phyloP scores from a whole-genome alignment of 495 filamentous ascomycete genomes.

The Aspergillus steynii region DNA sequence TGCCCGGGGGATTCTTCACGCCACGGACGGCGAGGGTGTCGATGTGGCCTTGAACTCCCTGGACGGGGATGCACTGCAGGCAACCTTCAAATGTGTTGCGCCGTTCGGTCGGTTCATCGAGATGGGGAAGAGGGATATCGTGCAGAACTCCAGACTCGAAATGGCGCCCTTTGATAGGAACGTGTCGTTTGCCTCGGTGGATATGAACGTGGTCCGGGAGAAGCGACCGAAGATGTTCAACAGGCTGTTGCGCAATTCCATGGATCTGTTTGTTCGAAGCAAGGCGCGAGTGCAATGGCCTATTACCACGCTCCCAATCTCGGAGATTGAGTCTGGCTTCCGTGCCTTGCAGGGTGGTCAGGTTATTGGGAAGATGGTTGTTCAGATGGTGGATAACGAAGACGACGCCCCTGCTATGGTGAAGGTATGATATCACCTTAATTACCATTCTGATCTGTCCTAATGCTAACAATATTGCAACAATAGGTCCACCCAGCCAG shows the following conservation, averaged over 20 bases:
- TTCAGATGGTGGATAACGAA: conserved; percentile 30
- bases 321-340: conserved; percentile 52
- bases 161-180: conserved; percentile 48
- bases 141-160: conserved; percentile 29
- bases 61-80: conserved; percentile 48
- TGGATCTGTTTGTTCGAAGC: conserved; percentile 30
- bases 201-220: conserved; percentile 29
- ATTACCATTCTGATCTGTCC: background rate
- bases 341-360: conserved; percentile 48
- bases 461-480: background rate
- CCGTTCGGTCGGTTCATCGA: conserved; percentile 59
- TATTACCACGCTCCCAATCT: conserved; percentile 40
- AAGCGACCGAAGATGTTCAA: conserved; percentile 36
- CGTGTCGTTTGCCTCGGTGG: conserved; percentile 33
- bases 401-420: conserved; percentile 63
- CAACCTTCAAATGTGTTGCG: conserved; percentile 55
- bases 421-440: conserved; percentile 6
- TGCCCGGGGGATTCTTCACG: background rate
- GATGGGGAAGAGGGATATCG: conserved; percentile 18
- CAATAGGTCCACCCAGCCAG: conserved; percentile 27
- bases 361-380: conserved; percentile 39
- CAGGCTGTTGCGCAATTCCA: conserved; percentile 30
- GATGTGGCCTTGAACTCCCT: conserved; percentile 59
- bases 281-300: conserved; percentile 34
- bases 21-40: conserved; percentile 48